Base-by-base conservation (phyloP, 1,284 basidiomycete genomes). In the Ustilago trichophora region DNA sequence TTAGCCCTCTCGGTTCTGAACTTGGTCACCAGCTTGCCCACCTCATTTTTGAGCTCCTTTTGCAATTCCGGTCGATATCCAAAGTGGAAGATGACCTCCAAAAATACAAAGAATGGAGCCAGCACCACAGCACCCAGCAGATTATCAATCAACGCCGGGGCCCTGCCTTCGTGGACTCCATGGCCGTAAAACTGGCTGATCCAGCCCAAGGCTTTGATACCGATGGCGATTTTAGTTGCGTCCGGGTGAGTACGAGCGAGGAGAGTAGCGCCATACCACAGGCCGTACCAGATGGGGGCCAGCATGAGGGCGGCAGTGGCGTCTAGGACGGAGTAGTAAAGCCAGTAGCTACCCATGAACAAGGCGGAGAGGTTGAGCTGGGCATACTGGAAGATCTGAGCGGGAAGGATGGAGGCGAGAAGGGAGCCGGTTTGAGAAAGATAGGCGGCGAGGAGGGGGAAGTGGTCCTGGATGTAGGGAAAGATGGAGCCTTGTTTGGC, bases 151-250 rank as follows among this genome's bases (percentile, higher is more conserved):
- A 77, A 50, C 7, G 75, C 73, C 1, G 75, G 75, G 3, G 75
- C 73, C 4, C 75, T 47, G 11, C 73, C 60, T 33, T 77, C 75
- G 41, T 75, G 73, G 18, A 76, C 72, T 25, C 74, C 73, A 26
- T 77, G 75, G 7, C 75, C 75, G 41, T 72, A 74, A 31, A 77
- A 77, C 54, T 77, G 75, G 21, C 56, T 56, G 49, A 76, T 44
- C 75, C 75, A 77, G 25, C 73, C 65, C 4, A 60, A 10, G 31
- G 65, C 52, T 25, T 70, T 68, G 47, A 70, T 45, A n/a, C 31
- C 50, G 19, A 54, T 36, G 1, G 67, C 62, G 33, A 72, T 62
- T 38, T 50, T 51, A 35, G 43, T 53, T 2, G 57, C 67, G 19
- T 67, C 51, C 5, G 68, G 63, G 15, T 59, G 47, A 4, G 64